A percentile compares a stretch with the other conserved stretches of the same genome.
Conservation (phyloP, 2,329 filamentous ascomycete genomes). For the Stenocarpella maydis region DNA sequence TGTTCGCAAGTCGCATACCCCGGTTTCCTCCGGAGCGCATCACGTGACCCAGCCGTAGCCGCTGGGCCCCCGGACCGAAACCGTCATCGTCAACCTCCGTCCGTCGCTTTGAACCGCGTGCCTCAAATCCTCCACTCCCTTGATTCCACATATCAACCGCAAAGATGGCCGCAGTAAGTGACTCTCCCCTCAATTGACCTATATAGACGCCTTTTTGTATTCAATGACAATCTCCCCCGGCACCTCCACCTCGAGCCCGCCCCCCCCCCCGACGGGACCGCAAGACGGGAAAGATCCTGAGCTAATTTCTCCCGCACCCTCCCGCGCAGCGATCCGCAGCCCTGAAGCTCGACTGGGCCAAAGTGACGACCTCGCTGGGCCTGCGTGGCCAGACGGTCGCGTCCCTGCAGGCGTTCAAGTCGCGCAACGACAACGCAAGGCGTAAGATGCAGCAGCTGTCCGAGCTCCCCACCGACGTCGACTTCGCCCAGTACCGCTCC, state of each 20-base stretch:
- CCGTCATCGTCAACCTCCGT: conserved; percentile 29
- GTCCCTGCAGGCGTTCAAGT: conserved; percentile 96
- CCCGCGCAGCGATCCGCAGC: conserved; percentile 87
- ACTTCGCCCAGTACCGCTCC: conserved; percentile 93
- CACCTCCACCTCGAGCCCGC: neutral
- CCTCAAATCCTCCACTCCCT: conserved; percentile 52
- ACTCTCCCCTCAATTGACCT: conserved; percentile 39
- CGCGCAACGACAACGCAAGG: conserved; percentile 98
- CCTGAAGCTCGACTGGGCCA: conserved; percentile 99
- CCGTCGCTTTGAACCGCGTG: conserved; percentile 24
- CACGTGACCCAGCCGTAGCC: conserved; percentile 36
- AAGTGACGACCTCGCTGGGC: conserved; percentile 91
- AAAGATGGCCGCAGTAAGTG: conserved; percentile 73
- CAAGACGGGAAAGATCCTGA: conserved; percentile 46
- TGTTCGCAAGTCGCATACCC: neutral
- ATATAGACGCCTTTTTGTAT: neutral
- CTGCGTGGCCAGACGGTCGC: conserved; percentile 93
- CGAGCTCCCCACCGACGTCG: conserved; percentile 85
- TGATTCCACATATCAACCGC: conserved; percentile 52
- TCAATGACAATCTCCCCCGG: neutral
- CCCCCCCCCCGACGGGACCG: neutral
- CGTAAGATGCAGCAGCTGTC: conserved; percentile 87
- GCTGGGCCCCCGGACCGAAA: conserved; percentile 29
- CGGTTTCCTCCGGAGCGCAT: conserved; percentile 48
- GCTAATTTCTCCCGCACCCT: conserved; percentile 59